These are phyloP conservation scores for Pelargonium cotyledonis DNA, from an alignment of 441 rosid species.

Conservation along the genomic window DNA sequence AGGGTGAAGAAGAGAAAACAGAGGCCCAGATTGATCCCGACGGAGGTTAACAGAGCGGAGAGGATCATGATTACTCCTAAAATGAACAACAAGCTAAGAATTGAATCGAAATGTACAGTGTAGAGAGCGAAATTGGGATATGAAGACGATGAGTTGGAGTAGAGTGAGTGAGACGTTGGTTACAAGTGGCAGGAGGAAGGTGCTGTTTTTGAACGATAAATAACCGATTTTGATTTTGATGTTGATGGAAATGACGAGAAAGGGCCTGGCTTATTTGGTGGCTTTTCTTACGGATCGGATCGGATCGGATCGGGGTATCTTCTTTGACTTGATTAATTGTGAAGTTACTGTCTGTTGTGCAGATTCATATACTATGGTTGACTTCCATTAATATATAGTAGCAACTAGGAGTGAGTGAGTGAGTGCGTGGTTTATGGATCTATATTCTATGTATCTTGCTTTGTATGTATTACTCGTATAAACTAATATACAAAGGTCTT, in stretches of 20 bases:
- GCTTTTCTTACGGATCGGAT: not conserved
- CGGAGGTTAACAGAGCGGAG: constrained; percentile 87
- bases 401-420: too few species aligned
- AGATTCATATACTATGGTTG: not conserved
- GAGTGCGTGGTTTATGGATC: not conserved
- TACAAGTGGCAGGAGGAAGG: not conserved
- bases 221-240: not conserved
- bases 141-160: not conserved
- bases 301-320: not conserved
- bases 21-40: constrained; percentile 84
- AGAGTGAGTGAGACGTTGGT: not conserved
- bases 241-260: not conserved
- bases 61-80: constrained; percentile 44
- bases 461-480: too few species aligned
- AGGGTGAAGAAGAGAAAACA: constrained; percentile 67
- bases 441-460: not conserved
- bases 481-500: too few species aligned
- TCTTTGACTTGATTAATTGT: not conserved
- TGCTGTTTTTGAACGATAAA: not conserved
- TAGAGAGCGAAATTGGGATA: not conserved
- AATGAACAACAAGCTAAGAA: too few species aligned
- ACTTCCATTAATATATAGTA: not conserved
- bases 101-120: too few species aligned
- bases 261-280: not conserved
- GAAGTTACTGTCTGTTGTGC: not conserved